Evolutionary conservation across 2,329 filamentous ascomycete species (phyloP), one percentile per base, ranked within the genome.

Genomic region (Botrytis fabae): DNA sequence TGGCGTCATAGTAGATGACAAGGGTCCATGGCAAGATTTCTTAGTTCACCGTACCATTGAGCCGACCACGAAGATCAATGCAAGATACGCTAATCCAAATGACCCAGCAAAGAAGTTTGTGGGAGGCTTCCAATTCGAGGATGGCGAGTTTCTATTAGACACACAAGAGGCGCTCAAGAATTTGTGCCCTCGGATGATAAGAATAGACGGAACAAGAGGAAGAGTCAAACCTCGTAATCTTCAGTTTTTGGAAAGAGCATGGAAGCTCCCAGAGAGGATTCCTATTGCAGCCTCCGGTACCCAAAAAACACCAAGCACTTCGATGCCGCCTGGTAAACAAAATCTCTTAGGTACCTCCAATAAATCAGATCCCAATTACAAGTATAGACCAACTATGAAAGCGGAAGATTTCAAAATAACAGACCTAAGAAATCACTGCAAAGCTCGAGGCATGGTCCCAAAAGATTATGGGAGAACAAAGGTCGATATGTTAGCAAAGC

Each of bases 201-300:
- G 1, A 69, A 1, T 69, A 4, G 66, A 69, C 25, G 66, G 66
- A 35, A 69, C 66, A 4, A 60, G 20, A 0, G 66, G 51, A 44
- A 61, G 38, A 69, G 66, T 35, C n/a, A 69, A 69, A 60, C 51
- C 51, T 32, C 66, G 66, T 8, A 69, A 44, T 32, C 38, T 60
- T 60, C 66, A 69, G 9, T 32, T 5, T 14, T 32, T 69, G 20
- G 40, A 69, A 60, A 20, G 2, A 0, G 2, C 66, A 20, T 69
- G 66, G 66, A 28, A 12, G 22, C 51, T 69, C 22, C 38, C 51
- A 1, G n/a, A 28, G 0, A 0, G 0, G 2, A 14, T 68, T 4
- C 64, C 64, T 16, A 2, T 65, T 25, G 6, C 20, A 65, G 5
- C 0, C 1, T 35, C 44, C 16, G 44, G 28, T 25, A n/a, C 22